Conservation (phyloP, 164 flowering plant species). For the Vitis rupestris region DNA sequence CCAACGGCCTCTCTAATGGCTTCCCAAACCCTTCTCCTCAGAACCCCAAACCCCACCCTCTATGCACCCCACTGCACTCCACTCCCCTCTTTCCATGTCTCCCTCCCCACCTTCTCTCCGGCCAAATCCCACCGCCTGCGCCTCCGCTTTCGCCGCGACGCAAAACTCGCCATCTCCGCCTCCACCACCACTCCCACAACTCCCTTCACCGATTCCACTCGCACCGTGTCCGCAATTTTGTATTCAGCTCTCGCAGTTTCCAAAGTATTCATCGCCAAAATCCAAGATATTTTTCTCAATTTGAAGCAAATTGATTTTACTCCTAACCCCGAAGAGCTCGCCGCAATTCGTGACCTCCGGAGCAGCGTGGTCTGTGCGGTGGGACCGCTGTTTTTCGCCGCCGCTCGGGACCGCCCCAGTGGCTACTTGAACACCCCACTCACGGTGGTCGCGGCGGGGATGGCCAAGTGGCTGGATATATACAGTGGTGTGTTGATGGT, state of each 20-base stretch:
- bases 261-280: slow-evolving; percentile 13
- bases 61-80: no score
- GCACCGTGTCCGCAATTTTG: slow-evolving; percentile 48
- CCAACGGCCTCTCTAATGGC: no score
- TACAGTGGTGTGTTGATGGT: slow-evolving; percentile 89
- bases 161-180: no score
- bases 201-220: slow-evolving; percentile 46
- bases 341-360: slow-evolving; percentile 12
- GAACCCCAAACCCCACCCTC: no score
- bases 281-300: slow-evolving; percentile 14
- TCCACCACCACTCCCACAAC: not conserved
- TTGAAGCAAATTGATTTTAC: slow-evolving; percentile 6
- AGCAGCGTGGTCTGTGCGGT: slow-evolving; percentile 25
- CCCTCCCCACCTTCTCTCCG: no score
- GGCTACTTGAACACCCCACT: slow-evolving; percentile 67
- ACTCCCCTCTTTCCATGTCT: no score
- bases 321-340: slow-evolving; percentile 33
- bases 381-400: slow-evolving; percentile 76
- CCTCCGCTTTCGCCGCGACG: no score
- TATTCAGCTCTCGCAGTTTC: slow-evolving; percentile 31
- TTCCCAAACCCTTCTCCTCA: no score
- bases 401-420: slow-evolving; percentile 36
- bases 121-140: no score
- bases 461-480: slow-evolving; percentile 90
- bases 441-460: slow-evolving; percentile 79